Conservation (phyloP, 2,329 filamentous ascomycete genomes). For the Phialophora macrospora region DNA sequence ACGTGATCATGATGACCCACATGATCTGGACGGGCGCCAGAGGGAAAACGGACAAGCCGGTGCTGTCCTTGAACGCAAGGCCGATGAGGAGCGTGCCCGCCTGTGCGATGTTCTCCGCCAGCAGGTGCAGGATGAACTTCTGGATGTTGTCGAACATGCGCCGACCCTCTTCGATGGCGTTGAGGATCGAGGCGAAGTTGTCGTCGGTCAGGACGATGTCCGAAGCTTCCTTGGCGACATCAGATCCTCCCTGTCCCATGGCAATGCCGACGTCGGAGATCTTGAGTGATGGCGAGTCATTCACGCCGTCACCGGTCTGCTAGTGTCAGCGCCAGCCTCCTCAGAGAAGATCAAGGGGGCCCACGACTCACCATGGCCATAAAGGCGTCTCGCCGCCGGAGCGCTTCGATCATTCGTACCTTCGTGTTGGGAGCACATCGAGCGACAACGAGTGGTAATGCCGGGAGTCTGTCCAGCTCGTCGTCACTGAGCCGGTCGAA, state of each 20-base stretch:
- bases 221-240: conserved; percentile 75
- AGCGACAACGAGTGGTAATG: conserved; percentile 62
- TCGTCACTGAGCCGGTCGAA: conserved; percentile 74
- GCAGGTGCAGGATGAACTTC: conserved; percentile 80
- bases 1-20: conserved; percentile 95
- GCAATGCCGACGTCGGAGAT: conserved; percentile 84
- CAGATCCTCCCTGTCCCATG: conserved; percentile 80
- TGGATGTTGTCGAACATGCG: conserved; percentile 90
- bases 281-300: conserved; percentile 81
- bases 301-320: conserved; percentile 80
- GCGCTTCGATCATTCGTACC: conserved; percentile 79
- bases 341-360: not conserved
- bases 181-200: conserved; percentile 85
- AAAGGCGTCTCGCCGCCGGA: conserved; percentile 65
- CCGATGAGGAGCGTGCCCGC: conserved; percentile 81
- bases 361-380: conserved; percentile 67
- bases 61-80: conserved; percentile 75
- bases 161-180: conserved; percentile 80
- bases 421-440: conserved; percentile 68
- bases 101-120: conserved; percentile 82
- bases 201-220: conserved; percentile 75
- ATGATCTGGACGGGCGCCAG: conserved; percentile 84
- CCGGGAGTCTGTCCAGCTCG: conserved; percentile 65
- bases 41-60: conserved; percentile 78
- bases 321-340: not conserved